Evolutionary conservation across 345 rosid genomes (phyloP).

Genomic region (Cardiospermum halicacabum): DNA sequence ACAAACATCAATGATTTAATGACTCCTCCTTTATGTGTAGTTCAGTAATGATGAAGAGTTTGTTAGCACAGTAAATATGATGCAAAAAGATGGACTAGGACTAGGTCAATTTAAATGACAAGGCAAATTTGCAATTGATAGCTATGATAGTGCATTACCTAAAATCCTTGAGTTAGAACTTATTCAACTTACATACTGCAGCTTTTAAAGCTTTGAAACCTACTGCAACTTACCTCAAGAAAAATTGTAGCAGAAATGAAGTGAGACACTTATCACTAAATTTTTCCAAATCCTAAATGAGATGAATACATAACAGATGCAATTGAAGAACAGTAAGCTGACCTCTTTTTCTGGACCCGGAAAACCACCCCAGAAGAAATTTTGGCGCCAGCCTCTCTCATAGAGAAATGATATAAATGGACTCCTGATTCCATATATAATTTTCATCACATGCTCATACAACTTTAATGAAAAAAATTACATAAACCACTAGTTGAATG

Average conservation of each 20-base stretch:
- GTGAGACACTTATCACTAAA: not conserved
- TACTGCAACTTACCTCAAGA: not conserved
- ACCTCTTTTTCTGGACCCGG: constrained; percentile 95
- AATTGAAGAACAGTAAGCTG: constrained; percentile 12
- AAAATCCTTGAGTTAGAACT: not conserved
- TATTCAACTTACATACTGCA: not conserved
- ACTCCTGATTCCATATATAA: constrained; percentile 34
- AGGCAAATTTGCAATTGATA: no score
- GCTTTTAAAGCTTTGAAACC: not conserved
- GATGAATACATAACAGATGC: constrained; percentile 1
- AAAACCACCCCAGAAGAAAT: constrained; percentile 63
- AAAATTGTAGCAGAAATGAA: not conserved
- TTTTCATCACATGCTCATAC: not conserved
- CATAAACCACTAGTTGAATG: not conserved
- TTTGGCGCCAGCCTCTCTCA: constrained; percentile 97
- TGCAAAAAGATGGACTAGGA: not conserved
- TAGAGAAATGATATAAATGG: constrained; percentile 70
- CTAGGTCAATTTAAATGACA: not conserved
- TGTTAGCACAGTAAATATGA: not conserved
- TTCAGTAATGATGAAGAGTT: not conserved
- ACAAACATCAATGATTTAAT: not conserved
- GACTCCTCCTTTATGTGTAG: not conserved
- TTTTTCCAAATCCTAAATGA: not conserved
- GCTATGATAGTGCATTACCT: not conserved
- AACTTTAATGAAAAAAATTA: not conserved